Base-by-base conservation (phyloP, 805 yeast species). In the Candida awuae region DNA sequence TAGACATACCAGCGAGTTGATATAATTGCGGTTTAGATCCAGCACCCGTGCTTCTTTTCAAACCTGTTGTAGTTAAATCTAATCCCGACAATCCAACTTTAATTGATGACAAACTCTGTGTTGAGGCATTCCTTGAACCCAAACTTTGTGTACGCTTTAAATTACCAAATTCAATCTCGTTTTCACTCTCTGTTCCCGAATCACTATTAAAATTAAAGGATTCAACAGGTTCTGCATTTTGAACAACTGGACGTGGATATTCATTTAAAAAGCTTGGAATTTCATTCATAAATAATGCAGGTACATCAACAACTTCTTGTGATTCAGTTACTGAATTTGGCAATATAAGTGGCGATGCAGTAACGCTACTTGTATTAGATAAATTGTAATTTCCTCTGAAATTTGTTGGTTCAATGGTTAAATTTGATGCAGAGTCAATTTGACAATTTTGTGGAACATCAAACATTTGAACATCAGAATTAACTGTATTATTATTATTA, bases 391-490 rank as follows among this genome's bases (percentile, higher is more conserved):
- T n/a, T n/a, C n/a, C n/a, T n/a, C n/a, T n/a, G n/a, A n/a, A n/a
- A n/a, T n/a, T n/a, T n/a, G n/a, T n/a, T n/a, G n/a, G n/a, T n/a
- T n/a, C n/a, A n/a, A n/a, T n/a, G n/a, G n/a, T n/a, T n/a, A n/a
- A n/a, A n/a, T 29, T n/a, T 16, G 32, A 6, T 5, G 13, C 20
- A 13, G 32, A 29, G 32, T 35, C 39, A 25, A 59, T 43, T 42
- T 59, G 63, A 36, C 57, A 74, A 63, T 51, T 65, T 65, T 51
- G 70, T 50, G 52, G 74, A 47, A 62, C 56, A 52, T 63, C 67
- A 41, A 44, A 56, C 57, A 59, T 49, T 45, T 56, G 46, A 30
- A 60, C 59, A 36, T 58, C 49, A 16, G 44, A 17, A 31, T 38
- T 34, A 19, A 25, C 33, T 9, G 20, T 13, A 15, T n/a, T n/a